Evolutionary conservation across 306 rosid species (phyloP), one percentile per base, ranked within the genome.

Genomic region (Hippophae gyantsensis): DNA sequence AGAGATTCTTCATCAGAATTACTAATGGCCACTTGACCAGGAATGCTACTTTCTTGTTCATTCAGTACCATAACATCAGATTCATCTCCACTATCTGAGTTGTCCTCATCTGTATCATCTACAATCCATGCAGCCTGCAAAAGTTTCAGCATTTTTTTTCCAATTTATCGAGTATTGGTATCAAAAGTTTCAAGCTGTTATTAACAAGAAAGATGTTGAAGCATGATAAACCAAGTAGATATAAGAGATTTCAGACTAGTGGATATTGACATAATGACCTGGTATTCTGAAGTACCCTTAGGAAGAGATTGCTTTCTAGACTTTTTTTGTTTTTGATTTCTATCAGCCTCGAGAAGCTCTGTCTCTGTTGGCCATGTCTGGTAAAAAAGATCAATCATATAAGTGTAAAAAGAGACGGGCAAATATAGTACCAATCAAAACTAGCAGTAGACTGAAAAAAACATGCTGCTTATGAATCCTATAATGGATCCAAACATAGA

Each of bases 351-450:
- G 1, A 73, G 71, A 42, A 86, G 74, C 71, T 92, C 99, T 59
- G 72, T 88, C 59, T 88, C 94, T 27, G 99, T 88, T 68, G 99
- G 99, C 99, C 99, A 92, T 51, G 99, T 92, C 97, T 92, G 77
- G 46, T 14, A 8, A 61, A 25, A 57, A 62, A 96, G 88, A 42
- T 90, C 97, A 76, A 86, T 94, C 97, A 85, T 81, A 71, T 65
- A 78, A 12, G 73, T 66, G 13, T 8, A 56, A 52, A 74, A 44
- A 71, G 65, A 52, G 52, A 12, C 43, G 9, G 55, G 57, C 55
- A 52, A 43, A 13, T 10, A 10, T 49, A 49, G 11, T 10, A 48
- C 9, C 11, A 59, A 58, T 58, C 49, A 47, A 66, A 56, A 48
- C 41, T 42, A 32, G 42, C 41, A 27, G 40, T 54, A 45, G 50